Evolutionary conservation across 805 yeast species (phyloP), one percentile per base, ranked within the genome.

Genomic region (Barnettozyma salicaria): DNA sequence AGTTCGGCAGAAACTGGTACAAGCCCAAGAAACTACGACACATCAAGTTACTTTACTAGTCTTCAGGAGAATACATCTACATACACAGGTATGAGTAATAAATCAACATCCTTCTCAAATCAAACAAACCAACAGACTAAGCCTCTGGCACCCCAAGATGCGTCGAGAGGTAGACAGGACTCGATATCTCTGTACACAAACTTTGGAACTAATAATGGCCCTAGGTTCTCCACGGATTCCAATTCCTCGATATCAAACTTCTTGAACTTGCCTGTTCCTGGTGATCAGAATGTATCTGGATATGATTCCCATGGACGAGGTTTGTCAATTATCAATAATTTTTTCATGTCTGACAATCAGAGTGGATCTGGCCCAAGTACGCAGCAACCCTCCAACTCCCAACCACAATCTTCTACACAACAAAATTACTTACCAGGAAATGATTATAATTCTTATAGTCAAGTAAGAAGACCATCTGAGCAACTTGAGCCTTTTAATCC

Each of bases 401-500:
- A 34, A 4, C 36, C 38, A n/a, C 42, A 28, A 30, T 21, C 19
- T 7, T 19, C 29, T 37, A 30, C 27, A 29, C 37, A 32, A 2
- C 41, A 42, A 8, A 43, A 42, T 16, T 40, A 42, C 20, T 6
- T 40, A 7, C 47, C 51, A 13, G 8, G 48, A 11, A 39, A 36
- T 11, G 52, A 50, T 16, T 50, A 36, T 32, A 32, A 61, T 51
- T 36, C 62, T 39, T 44, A 48, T 51, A 43, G 49, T 42, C 41
- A 54, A 36, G 30, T 47, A 18, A 58, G 74, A 44, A 56, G 75
- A 32, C 71, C 68, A n/a, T 64, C 73, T 32, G 76, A 72, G 45
- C 74, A 68, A 35, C 42, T 70, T 34, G 77, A 72, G 37, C 70
- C 74, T 1, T 71, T 70, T 44, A 58, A 63, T 34, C 63, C 72